phyloP scores from a whole-genome alignment of 2,329 filamentous ascomycete species.

The Dactylellina leptospora region DNA sequence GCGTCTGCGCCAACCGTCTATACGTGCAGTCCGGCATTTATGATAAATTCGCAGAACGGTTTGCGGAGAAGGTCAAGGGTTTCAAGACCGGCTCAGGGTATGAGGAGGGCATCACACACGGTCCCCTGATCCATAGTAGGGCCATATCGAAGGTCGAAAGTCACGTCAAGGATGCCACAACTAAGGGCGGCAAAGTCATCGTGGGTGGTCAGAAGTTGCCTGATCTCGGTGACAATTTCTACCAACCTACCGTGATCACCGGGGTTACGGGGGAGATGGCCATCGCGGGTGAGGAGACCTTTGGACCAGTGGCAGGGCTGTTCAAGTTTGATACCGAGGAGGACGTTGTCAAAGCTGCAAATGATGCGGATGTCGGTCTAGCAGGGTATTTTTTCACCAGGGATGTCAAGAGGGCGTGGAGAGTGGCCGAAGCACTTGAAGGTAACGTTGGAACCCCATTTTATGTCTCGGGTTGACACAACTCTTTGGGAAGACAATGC shows the following conservation, averaged over 20 bases:
- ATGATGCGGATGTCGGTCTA: slow-evolving; percentile 81
- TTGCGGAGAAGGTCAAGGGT: slow-evolving; percentile 74
- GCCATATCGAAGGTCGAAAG: slow-evolving; percentile 80
- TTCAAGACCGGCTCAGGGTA: slow-evolving; percentile 83
- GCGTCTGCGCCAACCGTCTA: slow-evolving; percentile 86
- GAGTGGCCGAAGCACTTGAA: slow-evolving; percentile 75
- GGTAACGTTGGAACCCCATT: slow-evolving; percentile 50
- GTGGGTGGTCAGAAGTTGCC: slow-evolving; percentile 75
- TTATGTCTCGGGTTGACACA: neutral
- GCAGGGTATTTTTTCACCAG: slow-evolving; percentile 91
- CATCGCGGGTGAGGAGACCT: slow-evolving; percentile 87
- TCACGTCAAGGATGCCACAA: slow-evolving; percentile 80
- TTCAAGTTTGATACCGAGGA: slow-evolving; percentile 89
- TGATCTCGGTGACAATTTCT: slow-evolving; percentile 84
- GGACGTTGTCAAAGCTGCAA: slow-evolving; percentile 85
- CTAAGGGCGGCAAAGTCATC: slow-evolving; percentile 78
- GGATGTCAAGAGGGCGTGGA: slow-evolving; percentile 68
- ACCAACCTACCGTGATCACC: slow-evolving; percentile 85
- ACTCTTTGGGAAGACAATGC: slow-evolving; percentile 16
- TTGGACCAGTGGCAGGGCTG: slow-evolving; percentile 89
- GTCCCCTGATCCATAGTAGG: slow-evolving; percentile 83
- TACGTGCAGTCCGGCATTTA: slow-evolving; percentile 82
- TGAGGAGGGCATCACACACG: slow-evolving; percentile 75
- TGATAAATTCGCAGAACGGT: slow-evolving; percentile 74
- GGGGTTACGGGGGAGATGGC: slow-evolving; percentile 87